Evolutionary conservation across 1,284 basidiomycete species (phyloP).

Genomic region (Chiua sp.): DNA sequence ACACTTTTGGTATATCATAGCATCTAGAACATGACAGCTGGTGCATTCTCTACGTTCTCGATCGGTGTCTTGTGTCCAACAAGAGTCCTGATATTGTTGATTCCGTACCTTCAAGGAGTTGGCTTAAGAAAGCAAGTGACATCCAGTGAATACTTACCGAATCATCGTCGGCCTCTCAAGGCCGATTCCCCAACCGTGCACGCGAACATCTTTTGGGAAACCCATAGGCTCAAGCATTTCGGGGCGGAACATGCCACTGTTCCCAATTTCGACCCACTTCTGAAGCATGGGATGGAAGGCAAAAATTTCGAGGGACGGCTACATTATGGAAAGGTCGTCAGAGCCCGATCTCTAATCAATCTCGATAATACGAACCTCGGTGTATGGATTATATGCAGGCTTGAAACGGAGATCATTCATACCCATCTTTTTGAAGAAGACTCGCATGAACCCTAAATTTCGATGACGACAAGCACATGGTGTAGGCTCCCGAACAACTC

Average conservation of each 20-base stretch:
- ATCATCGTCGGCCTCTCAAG: constrained; percentile 99
- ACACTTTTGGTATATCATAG: constrained; percentile 9
- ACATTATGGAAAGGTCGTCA: constrained; percentile 11
- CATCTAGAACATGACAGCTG: constrained; percentile 85
- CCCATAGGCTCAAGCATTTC: constrained; percentile 99
- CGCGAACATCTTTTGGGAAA: constrained; percentile 95
- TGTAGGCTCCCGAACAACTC: constrained; percentile 9
- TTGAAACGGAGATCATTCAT: constrained; percentile 95
- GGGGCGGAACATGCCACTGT: constrained; percentile 99
- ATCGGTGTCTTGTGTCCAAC: constrained; percentile 98
- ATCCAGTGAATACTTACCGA: constrained; percentile 57
- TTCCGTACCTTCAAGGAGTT: constrained; percentile 65
- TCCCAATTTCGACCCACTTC: constrained; percentile 96
- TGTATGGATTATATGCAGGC: constrained; percentile 97
- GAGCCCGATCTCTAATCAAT: background rate
- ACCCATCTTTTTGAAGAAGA: constrained; percentile 99
- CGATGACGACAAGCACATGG: background rate
- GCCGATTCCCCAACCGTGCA: constrained; percentile 96
- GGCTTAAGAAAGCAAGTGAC: constrained; percentile 3
- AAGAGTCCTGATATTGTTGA: constrained; percentile 96
- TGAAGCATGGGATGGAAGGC: constrained; percentile 95
- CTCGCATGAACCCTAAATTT: constrained; percentile 89
- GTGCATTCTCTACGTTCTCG: constrained; percentile 86
- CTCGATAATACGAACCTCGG: constrained; percentile 65
- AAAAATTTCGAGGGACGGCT: constrained; percentile 99